Percentiles rank a stretch among this genome's conserved stretches.
Evolutionary conservation across 2,329 filamentous ascomycete genomes (phyloP).

Genomic region (Ciborinia camelliae): DNA sequence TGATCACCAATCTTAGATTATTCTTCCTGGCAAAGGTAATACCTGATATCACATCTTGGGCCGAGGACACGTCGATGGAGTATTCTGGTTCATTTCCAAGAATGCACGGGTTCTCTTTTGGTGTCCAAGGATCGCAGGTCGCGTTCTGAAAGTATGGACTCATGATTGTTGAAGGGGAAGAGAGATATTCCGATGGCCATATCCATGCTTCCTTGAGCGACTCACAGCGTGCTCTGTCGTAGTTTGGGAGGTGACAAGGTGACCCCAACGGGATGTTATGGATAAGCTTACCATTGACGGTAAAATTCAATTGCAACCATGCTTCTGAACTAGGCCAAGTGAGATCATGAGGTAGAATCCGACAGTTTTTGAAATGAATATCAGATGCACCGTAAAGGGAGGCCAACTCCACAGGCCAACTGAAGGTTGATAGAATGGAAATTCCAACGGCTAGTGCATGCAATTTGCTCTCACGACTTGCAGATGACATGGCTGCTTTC

Average conservation of each 20-base stretch:
- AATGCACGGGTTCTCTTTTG: conserved; percentile 40
- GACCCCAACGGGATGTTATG: conserved; percentile 19
- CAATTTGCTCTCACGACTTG: background rate
- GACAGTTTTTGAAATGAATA: background rate
- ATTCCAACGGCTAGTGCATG: background rate
- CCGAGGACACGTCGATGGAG: conserved; percentile 24
- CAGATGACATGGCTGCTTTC: background rate
- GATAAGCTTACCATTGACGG: conserved; percentile 23
- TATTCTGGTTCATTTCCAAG: conserved; percentile 25
- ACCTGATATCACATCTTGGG: conserved; percentile 16
- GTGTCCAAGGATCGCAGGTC: conserved; percentile 29
- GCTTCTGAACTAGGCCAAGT: conserved; percentile 22
- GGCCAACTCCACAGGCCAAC: background rate
- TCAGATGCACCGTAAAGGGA: background rate
- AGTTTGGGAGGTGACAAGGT: conserved; percentile 16
- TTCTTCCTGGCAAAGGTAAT: conserved; percentile 38
- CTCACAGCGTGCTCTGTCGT: conserved; percentile 12
- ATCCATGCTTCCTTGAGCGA: background rate
- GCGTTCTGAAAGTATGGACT: conserved; percentile 39
- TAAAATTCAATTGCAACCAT: conserved; percentile 24
- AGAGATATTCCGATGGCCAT: background rate
- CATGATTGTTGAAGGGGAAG: conserved; percentile 35
- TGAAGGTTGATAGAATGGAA: background rate
- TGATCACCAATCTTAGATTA: conserved; percentile 37
- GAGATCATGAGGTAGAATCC: conserved; percentile 12